A percentile compares a stretch with the other conserved stretches of the same genome.
Evolutionary conservation across 106 monocot species (phyloP).

Genomic region (Dioscorea dumetorum): DNA sequence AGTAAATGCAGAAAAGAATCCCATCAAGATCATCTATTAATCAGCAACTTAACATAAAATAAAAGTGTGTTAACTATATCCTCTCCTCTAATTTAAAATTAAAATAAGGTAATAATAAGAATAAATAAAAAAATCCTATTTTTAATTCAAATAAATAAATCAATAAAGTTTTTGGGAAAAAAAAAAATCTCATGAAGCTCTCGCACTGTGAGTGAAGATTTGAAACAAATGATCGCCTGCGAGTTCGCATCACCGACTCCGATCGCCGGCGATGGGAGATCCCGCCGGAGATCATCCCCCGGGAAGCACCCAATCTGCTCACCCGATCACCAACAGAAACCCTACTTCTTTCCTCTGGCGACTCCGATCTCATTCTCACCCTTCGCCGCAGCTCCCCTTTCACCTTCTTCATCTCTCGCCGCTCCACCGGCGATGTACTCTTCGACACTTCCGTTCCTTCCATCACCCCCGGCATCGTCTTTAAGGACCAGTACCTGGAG

Average conservation of each 20-base stretch:
- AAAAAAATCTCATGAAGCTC: too few relatives aligned
- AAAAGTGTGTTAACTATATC: too few relatives aligned
- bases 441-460: conserved; percentile 18
- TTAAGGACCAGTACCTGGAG: conserved; percentile 44
- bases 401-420: conserved; percentile 40
- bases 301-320: background rate
- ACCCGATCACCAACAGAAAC: background rate
- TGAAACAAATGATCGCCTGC: conserved; percentile 42
- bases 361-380: conserved; percentile 41
- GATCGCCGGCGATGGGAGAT: conserved; percentile 44
- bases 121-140: too few relatives aligned
- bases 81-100: too few relatives aligned
- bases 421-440: conserved; percentile 46
- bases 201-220: conserved; percentile 18
- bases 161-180: too few relatives aligned
- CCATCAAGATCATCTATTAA: too few relatives aligned
- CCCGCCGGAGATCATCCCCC: conserved; percentile 36
- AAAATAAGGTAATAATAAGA: too few relatives aligned
- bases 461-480: conserved; percentile 13
- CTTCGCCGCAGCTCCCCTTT: conserved; percentile 24
- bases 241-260: conserved; percentile 47
- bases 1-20: too few relatives aligned
- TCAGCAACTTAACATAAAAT: too few relatives aligned
- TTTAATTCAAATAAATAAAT: too few relatives aligned
- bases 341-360: conserved; percentile 11